phyloP scores from a whole-genome alignment of 805 yeast genomes.

The Schwanniomyces yamadae region DNA sequence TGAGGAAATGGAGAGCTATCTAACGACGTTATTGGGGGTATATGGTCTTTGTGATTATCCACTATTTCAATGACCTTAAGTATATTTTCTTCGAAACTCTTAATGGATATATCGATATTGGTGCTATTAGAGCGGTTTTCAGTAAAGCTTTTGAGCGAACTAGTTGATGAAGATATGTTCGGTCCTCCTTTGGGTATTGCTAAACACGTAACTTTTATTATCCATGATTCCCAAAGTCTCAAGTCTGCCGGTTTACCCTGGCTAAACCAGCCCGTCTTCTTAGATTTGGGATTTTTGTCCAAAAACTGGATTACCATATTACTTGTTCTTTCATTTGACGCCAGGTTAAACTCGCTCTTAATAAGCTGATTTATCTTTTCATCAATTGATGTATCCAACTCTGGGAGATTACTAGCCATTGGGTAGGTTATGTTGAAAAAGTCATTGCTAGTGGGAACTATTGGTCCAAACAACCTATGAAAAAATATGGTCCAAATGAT shows the following conservation, averaged over 20 bases:
- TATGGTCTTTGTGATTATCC: conserved; percentile 59
- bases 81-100: conserved; percentile 41
- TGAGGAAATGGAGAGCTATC: conserved; percentile 66
- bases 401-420: conserved; percentile 44
- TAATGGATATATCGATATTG: conserved; percentile 34
- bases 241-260: conserved; percentile 38
- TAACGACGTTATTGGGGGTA: conserved; percentile 70
- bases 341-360: conserved; percentile 23
- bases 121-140: background rate
- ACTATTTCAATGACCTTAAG: conserved; percentile 49
- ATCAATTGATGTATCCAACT: conserved; percentile 47
- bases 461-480: conserved; percentile 64
- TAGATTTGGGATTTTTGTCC: conserved; percentile 36
- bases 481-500: conserved; percentile 67
- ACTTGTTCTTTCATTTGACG: conserved; percentile 16
- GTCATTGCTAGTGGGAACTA: conserved; percentile 54
- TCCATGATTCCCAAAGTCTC: conserved; percentile 72
- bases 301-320: conserved; percentile 38
- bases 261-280: conserved; percentile 57
- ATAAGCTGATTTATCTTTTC: conserved; percentile 32
- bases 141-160: background rate
- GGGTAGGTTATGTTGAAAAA: conserved; percentile 62
- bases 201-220: conserved; percentile 47
- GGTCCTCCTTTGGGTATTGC: conserved; percentile 20
- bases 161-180: conserved; percentile 8